Evolutionary conservation across 495 filamentous ascomycete species (phyloP).

Genomic region (Aspergillus bertholletiae): DNA sequence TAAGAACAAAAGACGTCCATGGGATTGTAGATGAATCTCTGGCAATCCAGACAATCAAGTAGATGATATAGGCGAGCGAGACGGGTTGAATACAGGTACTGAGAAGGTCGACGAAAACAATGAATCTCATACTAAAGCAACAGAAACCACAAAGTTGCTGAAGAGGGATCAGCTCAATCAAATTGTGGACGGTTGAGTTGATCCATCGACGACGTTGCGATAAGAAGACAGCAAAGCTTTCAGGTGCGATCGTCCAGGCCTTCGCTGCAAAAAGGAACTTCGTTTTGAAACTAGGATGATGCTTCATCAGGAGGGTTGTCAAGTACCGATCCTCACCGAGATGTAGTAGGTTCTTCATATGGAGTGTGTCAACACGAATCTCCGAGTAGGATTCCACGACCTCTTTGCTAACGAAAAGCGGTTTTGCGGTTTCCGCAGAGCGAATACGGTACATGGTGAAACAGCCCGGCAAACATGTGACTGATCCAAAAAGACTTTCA

Average conservation of each 20-base stretch:
- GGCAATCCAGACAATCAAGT: conserved; percentile 75
- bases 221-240: conserved; percentile 89
- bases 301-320: conserved; percentile 90
- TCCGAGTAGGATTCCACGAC: conserved; percentile 82
- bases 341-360: conserved; percentile 98
- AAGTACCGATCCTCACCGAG: conserved; percentile 90
- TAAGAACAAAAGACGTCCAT: conserved; percentile 78
- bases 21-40: conserved; percentile 62
- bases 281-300: conserved; percentile 91
- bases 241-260: conserved; percentile 94
- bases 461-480: conserved; percentile 96
- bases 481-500: conserved; percentile 93
- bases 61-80: conserved; percentile 84
- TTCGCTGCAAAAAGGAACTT: conserved; percentile 93
- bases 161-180: conserved; percentile 91
- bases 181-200: conserved; percentile 97
- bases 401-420: conserved; percentile 90
- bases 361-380: conserved; percentile 93
- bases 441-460: conserved; percentile 98
- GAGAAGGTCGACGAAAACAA: conserved; percentile 92
- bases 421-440: conserved; percentile 89
- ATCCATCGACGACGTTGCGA: conserved; percentile 99
- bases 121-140: conserved; percentile 98
- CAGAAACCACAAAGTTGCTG: conserved; percentile 97
- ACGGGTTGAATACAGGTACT: conserved; percentile 91